Percentiles rank a stretch among this genome's conserved stretches.
Evolutionary conservation across 1,139 yeast genomes (phyloP).

Genomic region (Yamadazyma siamensis): DNA sequence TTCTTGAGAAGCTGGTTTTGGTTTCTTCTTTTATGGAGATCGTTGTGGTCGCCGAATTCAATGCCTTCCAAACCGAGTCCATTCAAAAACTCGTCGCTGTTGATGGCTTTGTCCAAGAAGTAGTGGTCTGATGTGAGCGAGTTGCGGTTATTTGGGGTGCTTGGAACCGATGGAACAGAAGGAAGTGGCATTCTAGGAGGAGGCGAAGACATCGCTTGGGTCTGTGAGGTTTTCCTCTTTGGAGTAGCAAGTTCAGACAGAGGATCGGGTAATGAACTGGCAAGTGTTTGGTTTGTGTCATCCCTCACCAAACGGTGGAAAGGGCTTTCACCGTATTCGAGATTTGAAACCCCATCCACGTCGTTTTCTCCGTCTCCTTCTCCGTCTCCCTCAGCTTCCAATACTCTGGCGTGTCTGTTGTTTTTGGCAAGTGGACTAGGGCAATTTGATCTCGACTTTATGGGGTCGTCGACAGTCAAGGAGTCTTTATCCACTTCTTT

Average conservation of each 20-base stretch:
- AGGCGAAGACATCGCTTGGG: slow-evolving; percentile 21
- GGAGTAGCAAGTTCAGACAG: slow-evolving; percentile 17
- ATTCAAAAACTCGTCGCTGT: slow-evolving; percentile 22
- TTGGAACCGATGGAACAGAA: slow-evolving; percentile 11
- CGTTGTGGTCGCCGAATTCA: slow-evolving; percentile 18
- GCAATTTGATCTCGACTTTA: slow-evolving; percentile 22
- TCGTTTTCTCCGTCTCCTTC: slow-evolving; percentile 2
- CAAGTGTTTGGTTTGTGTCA: slow-evolving; percentile 7
- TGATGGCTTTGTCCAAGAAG: slow-evolving; percentile 13
- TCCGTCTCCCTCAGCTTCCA: slow-evolving; percentile 36
- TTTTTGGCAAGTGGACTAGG: slow-evolving; percentile 45
- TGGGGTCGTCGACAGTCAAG: slow-evolving; percentile 15
- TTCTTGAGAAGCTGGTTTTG: slow-evolving; percentile 6
- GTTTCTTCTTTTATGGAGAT: slow-evolving; percentile 6
- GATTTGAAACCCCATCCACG: slow-evolving; percentile 3
- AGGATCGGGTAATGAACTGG: slow-evolving; percentile 9
- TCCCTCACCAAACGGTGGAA: not conserved
- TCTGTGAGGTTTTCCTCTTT: slow-evolving; percentile 11
- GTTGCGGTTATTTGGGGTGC: slow-evolving; percentile 18
- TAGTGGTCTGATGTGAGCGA: slow-evolving; percentile 12
- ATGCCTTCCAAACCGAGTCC: slow-evolving; percentile 44
- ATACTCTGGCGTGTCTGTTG: slow-evolving; percentile 47
- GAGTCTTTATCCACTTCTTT: slow-evolving; percentile 6
- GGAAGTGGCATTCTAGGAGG: slow-evolving; percentile 36
- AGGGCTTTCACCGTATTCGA: slow-evolving; percentile 3